phyloP scores from a whole-genome alignment of 164 flowering plant species.

The Cinnamomum chago region DNA sequence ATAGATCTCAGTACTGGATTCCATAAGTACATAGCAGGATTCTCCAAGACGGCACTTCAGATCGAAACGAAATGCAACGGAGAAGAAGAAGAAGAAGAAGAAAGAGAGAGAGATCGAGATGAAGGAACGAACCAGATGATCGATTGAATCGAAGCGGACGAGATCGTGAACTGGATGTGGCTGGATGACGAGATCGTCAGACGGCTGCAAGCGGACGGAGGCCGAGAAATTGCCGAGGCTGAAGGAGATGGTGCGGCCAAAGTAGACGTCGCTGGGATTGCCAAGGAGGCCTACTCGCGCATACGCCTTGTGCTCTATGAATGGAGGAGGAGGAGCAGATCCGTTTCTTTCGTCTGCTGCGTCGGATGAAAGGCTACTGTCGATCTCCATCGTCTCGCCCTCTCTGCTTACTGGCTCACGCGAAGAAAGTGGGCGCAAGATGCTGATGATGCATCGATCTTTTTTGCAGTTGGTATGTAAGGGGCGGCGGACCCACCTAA shows the following conservation, averaged over 20 bases:
- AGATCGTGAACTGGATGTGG: slow-evolving; percentile 86
- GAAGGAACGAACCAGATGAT: slow-evolving; percentile 46
- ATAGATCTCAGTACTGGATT: background rate
- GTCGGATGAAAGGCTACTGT: background rate
- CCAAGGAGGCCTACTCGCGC: slow-evolving; percentile 83
- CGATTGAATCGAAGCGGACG: slow-evolving; percentile 56
- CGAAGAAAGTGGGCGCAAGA: no score
- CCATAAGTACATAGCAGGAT: background rate
- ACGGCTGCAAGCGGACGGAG: slow-evolving; percentile 55
- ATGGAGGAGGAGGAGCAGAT: no score
- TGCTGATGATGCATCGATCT: no score
- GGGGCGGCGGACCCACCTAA: no score
- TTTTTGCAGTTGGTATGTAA: no score
- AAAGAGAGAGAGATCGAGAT: no score
- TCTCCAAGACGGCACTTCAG: background rate
- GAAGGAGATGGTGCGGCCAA: slow-evolving; percentile 74
- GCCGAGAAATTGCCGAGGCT: slow-evolving; percentile 83
- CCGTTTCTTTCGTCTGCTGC: background rate
- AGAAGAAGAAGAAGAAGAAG: no score
- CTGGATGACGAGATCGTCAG: slow-evolving; percentile 58
- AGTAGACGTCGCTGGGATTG: slow-evolving; percentile 91
- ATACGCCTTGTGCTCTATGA: slow-evolving; percentile 62
- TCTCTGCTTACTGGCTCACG: background rate
- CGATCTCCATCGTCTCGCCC: background rate
- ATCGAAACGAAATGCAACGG: no score